Percentiles rank a stretch among this genome's conserved stretches.
These are phyloP conservation scores for Hypoxylon sp. DNA, from an alignment of 2,329 filamentous ascomycete species.

Conservation along the genomic window DNA sequence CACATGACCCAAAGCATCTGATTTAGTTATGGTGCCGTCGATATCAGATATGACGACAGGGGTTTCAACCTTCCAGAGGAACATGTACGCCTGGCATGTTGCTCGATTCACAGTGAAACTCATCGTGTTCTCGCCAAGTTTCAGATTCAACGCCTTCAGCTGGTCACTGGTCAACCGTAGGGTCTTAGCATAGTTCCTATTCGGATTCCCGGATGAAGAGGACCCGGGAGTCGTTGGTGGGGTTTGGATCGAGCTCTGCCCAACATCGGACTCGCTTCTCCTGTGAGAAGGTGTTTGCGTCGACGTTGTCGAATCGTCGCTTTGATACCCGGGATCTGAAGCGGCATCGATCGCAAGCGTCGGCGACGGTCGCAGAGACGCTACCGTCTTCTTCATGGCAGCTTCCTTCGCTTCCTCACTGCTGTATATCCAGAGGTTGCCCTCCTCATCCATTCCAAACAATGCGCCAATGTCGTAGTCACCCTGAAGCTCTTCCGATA, in stretches of 20 bases:
- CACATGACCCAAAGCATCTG: constrained; percentile 93
- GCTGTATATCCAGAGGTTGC: constrained; percentile 99
- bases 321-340: constrained; percentile 96
- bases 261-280: constrained; percentile 77
- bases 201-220: constrained; percentile 74
- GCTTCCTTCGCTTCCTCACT: constrained; percentile 96
- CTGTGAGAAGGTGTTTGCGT: constrained; percentile 66
- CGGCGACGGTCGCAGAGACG: constrained; percentile 62
- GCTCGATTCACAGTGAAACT: constrained; percentile 97
- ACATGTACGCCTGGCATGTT: constrained; percentile 93
- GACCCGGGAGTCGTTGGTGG: constrained; percentile 80
- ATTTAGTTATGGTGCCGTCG: constrained; percentile 98
- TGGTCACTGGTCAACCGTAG: constrained; percentile 95
- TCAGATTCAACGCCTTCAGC: constrained; percentile 86
- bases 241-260: constrained; percentile 69
- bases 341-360: constrained; percentile 81
- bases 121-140: constrained; percentile 90
- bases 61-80: constrained; percentile 90
- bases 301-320: constrained; percentile 78
- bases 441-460: constrained; percentile 94
- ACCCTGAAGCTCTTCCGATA: constrained; percentile 92
- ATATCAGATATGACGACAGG: constrained; percentile 99
- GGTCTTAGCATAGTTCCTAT: constrained; percentile 95
- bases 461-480: constrained; percentile 96
- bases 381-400: constrained; percentile 77